A percentile compares a stretch with the other conserved stretches of the same genome.
phyloP scores from a whole-genome alignment of 306 rosid genomes.

The Vigna trinervia region DNA sequence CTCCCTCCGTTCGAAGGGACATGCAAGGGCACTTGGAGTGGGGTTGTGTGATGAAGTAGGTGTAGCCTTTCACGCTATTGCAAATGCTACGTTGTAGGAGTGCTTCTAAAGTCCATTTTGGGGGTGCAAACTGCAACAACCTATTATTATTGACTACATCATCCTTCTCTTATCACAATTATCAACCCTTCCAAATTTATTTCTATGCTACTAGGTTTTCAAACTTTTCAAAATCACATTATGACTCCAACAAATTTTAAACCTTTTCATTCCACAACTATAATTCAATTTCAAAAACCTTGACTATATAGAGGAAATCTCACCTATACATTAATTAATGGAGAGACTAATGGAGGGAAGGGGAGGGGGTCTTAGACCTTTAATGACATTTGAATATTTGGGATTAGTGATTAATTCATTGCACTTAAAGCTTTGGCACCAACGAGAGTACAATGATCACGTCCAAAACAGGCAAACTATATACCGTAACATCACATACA shows the following conservation, averaged over 20 bases:
- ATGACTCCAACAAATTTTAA: neutral
- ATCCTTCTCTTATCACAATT: too few species aligned
- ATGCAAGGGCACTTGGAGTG: neutral
- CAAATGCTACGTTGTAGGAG: neutral
- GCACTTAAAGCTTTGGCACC: constrained; percentile 38
- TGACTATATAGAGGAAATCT: neutral
- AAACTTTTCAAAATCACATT: neutral
- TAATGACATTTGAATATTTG: constrained; percentile 34
- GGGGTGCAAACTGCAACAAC: neutral
- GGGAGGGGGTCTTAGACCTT: constrained; percentile 5
- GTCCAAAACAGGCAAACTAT: constrained; percentile 38
- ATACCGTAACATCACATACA: neutral
- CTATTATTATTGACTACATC: too few species aligned
- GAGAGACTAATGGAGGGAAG: neutral
- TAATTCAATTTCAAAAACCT: neutral
- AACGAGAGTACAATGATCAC: constrained; percentile 43
- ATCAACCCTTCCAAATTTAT: too few species aligned
- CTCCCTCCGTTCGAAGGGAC: too few species aligned
- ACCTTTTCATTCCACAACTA: neutral
- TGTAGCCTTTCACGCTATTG: too few species aligned
- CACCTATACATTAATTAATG: neutral
- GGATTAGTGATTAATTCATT: constrained; percentile 50
- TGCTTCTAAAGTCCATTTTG: neutral
- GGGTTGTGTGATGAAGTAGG: too few species aligned
- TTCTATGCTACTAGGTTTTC: neutral